A percentile compares a stretch with the other conserved stretches of the same genome.
Conservation (phyloP, 352 stramenopile species). For the Pythium scleroteichum region DNA sequence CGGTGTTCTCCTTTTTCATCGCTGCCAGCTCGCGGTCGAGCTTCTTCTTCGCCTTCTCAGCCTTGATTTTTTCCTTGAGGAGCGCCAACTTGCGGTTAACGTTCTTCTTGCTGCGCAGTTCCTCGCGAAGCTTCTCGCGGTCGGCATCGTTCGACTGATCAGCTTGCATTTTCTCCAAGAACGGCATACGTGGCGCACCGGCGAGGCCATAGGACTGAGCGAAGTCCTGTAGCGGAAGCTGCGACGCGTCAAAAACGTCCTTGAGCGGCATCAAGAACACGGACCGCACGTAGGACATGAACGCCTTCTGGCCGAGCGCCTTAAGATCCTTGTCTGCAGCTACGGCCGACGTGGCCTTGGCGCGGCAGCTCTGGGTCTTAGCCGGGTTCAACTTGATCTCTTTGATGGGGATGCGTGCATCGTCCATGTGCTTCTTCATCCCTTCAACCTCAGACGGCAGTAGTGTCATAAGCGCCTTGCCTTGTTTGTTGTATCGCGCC, state of each 20-base stretch:
- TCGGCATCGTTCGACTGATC: constrained; percentile 33
- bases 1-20: constrained; percentile 31
- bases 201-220: constrained; percentile 94
- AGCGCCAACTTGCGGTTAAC: constrained; percentile 96
- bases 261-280: constrained; percentile 96
- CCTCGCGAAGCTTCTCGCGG: constrained; percentile 79
- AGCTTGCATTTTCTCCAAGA: constrained; percentile 84
- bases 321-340: constrained; percentile 95
- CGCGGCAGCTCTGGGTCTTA: constrained; percentile 93
- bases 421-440: constrained; percentile 87
- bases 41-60: constrained; percentile 94
- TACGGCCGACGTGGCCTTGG: constrained; percentile 92
- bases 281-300: constrained; percentile 97
- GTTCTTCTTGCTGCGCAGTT: constrained; percentile 95
- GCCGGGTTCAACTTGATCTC: constrained; percentile 96
- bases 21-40: constrained; percentile 73
- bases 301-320: constrained; percentile 96
- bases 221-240: constrained; percentile 92
- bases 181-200: constrained; percentile 91
- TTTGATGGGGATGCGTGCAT: constrained; percentile 95
- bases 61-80: constrained; percentile 98
- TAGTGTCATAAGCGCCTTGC: constrained; percentile 93
- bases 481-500: constrained; percentile 94
- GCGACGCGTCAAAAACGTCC: constrained; percentile 91
- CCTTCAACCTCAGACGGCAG: constrained; percentile 89